Evolutionary conservation across 1,284 basidiomycete genomes (phyloP).

Genomic region (Stygiomarasmius scandens): DNA sequence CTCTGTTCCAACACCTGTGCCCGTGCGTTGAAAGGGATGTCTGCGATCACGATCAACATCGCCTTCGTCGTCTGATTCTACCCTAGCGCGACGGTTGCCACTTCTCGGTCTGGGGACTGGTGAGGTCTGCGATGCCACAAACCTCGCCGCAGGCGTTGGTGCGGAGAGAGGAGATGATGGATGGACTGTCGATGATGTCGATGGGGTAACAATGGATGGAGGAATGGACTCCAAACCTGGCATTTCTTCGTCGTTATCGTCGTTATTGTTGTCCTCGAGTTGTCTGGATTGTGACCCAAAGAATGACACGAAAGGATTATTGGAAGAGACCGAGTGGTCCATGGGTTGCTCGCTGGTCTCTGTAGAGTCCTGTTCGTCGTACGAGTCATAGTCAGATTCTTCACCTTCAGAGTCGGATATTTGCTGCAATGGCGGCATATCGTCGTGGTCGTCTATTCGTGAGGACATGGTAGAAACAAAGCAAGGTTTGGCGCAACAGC

Average conservation of each 20-base stretch:
- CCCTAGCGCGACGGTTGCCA: conserved; percentile 47
- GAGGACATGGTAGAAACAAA: neutral
- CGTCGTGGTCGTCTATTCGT: conserved; percentile 4
- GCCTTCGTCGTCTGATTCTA: conserved; percentile 55
- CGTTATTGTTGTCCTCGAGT: neutral
- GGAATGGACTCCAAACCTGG: neutral
- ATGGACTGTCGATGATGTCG: neutral
- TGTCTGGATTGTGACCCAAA: neutral
- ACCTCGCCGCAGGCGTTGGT: neutral
- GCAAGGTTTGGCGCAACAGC: neutral
- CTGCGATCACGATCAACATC: conserved; percentile 53
- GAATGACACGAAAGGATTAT: neutral
- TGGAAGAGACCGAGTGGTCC: neutral
- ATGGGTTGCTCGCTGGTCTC: conserved; percentile 15
- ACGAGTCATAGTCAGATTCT: conserved; percentile 7
- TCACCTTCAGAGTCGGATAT: conserved; percentile 8
- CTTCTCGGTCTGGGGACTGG: conserved; percentile 16
- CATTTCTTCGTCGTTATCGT: neutral
- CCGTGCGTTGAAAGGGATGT: conserved; percentile 56
- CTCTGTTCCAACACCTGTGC: conserved; percentile 4
- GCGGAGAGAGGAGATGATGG: neutral
- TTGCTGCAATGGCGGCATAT: conserved; percentile 22
- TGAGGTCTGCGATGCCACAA: neutral
- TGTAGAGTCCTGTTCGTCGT: neutral
- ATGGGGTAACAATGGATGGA: conserved; percentile 2